Evolutionary conservation across 2,329 filamentous ascomycete species (phyloP), one percentile per base, ranked within the genome.

Genomic region (Aureobasidium pullulans): DNA sequence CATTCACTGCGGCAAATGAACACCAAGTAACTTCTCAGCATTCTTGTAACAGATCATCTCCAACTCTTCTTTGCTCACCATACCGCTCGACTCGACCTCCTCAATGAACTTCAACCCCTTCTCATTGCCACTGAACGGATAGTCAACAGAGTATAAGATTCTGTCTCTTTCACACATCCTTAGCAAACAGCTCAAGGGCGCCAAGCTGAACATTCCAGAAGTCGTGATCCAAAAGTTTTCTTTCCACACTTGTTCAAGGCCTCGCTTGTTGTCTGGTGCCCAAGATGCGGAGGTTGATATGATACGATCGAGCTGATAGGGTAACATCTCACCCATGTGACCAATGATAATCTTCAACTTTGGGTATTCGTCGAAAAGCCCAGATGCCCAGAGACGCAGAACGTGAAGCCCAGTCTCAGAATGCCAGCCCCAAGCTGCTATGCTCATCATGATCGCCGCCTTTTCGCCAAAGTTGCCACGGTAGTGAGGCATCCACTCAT

Each of bases 161-260:
- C 74, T 75, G 19, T 83, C 80, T 19, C 76, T 72, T 48, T 65
- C 67, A 19, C 67, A 70, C 34, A 68, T 71, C 53, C 63, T 65
- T 47, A 76, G 62, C 40, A 76, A 67, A 61, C 70, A 73, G 43
- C 73, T 71, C 69, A 84, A 64, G 0, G 81, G 79, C 39, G 77
- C 73, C 37, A 84, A 59, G 42, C 74, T 76, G 71, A 80, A 84
- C 61, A 80, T 77, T 0, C 82, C 82, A 61, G 77, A 79, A 0
- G 82, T 84, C 2, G 83, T 85, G 49, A 85, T 70, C 81, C 81
- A 84, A 23, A 85, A 71, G 60, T 84, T 85, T 63, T 77, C 64
- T 8, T 73, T 74, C 71, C 71, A 77, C 6, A 71, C 70, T 39
- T 65, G 70, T 29, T 68, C 65, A 46, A 84, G 75, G 2, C 71